phyloP scores from a whole-genome alignment of 2,329 filamentous ascomycete species.

The Hawksworthiomyces lignivorus region DNA sequence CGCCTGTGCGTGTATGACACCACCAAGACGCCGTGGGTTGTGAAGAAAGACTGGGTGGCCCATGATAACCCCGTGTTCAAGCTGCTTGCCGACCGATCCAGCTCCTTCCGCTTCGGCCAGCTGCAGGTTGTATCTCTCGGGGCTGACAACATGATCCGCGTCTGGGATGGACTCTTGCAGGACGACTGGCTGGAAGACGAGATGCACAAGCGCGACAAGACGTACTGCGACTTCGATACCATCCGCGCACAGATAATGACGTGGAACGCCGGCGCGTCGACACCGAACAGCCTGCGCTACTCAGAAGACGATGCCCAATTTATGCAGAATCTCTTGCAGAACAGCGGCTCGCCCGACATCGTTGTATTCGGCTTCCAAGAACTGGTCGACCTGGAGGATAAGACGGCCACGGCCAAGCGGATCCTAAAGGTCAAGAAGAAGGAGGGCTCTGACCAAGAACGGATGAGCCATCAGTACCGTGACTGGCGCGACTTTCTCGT shows the following conservation, averaged over 20 bases:
- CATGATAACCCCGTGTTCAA: conserved; percentile 77
- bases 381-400: conserved; percentile 95
- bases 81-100: conserved; percentile 70
- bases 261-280: conserved; percentile 96
- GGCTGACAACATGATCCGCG: conserved; percentile 71
- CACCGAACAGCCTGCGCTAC: conserved; percentile 72
- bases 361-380: conserved; percentile 96
- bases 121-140: conserved; percentile 82
- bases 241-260: conserved; percentile 76
- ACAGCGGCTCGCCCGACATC: conserved; percentile 76
- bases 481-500: conserved; percentile 91
- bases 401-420: conserved; percentile 93
- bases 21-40: conserved; percentile 70
- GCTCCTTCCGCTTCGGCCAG: conserved; percentile 76
- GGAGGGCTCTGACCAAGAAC: conserved; percentile 69
- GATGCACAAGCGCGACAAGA: conserved; percentile 75
- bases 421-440: conserved; percentile 89
- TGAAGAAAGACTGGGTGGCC: conserved; percentile 91
- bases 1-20: conserved; percentile 92
- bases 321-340: conserved; percentile 69
- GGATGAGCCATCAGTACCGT: conserved; percentile 96
- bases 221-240: conserved; percentile 81
- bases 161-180: conserved; percentile 89
- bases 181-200: conserved; percentile 90
- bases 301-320: conserved; percentile 65